These are phyloP conservation scores for Ceratobasidium sp. DNA, from an alignment of 1,284 basidiomycete species.

Conservation along the genomic window DNA sequence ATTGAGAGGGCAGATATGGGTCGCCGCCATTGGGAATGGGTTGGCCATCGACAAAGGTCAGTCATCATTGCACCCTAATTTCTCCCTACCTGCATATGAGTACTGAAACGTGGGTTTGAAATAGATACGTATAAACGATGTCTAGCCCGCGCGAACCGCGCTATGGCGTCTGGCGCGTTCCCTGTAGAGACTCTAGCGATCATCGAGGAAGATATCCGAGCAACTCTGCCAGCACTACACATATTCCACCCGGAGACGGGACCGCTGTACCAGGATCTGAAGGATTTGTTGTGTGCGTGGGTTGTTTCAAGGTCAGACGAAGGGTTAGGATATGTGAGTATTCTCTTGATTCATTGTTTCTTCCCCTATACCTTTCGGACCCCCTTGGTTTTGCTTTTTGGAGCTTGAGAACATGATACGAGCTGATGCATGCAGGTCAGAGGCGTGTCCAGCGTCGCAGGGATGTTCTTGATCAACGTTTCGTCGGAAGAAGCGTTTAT, in stretches of 20 bases:
- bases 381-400: background rate
- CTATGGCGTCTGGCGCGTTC: constrained; percentile 76
- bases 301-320: constrained; percentile 90
- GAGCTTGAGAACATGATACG: too few species aligned
- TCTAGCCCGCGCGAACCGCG: constrained; percentile 76
- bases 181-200: constrained; percentile 72
- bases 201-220: constrained; percentile 83
- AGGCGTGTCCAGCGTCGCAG: constrained; percentile 67
- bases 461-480: constrained; percentile 92
- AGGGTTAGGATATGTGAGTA: constrained; percentile 78
- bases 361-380: too few species aligned
- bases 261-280: constrained; percentile 86
- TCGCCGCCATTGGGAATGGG: constrained; percentile 86
- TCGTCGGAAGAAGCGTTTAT: constrained; percentile 82
- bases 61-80: constrained; percentile 42
- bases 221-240: constrained; percentile 87
- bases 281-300: constrained; percentile 90
- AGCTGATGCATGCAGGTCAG: constrained; percentile 41
- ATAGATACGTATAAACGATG: constrained; percentile 83
- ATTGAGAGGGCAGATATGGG: constrained; percentile 88
- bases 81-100: constrained; percentile 5
- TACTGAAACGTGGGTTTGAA: constrained; percentile 13
- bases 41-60: constrained; percentile 87
- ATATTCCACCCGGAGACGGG: constrained; percentile 83
- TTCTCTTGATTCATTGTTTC: background rate